phyloP scores from a whole-genome alignment of 2,329 filamentous ascomycete genomes.

The Coniella lustricola region DNA sequence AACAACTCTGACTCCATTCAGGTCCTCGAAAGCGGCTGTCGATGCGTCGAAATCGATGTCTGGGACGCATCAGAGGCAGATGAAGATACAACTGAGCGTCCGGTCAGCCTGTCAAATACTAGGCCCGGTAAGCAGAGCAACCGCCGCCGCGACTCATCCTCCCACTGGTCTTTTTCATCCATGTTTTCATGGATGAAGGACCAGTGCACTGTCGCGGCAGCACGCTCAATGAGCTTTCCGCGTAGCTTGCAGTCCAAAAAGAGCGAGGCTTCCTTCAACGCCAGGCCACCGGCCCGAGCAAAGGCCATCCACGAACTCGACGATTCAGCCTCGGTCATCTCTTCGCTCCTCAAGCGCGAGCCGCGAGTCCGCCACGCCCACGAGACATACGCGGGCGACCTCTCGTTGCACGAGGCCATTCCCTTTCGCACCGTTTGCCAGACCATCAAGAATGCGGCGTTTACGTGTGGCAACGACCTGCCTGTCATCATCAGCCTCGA shows the following conservation, averaged over 20 bases:
- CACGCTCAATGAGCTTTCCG: neutral
- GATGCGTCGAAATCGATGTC: constrained; percentile 92
- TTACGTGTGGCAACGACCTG: constrained; percentile 59
- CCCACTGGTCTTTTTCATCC: constrained; percentile 9
- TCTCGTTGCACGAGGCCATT: constrained; percentile 76
- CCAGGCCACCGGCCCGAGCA: constrained; percentile 2
- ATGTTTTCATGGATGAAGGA: constrained; percentile 20
- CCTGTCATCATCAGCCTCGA: constrained; percentile 90
- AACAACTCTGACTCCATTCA: neutral
- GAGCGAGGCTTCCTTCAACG: constrained; percentile 18
- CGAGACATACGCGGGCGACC: constrained; percentile 31
- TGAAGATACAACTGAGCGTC: constrained; percentile 26
- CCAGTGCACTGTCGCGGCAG: neutral
- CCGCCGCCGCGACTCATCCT: neutral
- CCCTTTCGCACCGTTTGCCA: constrained; percentile 81
- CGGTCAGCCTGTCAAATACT: constrained; percentile 23
- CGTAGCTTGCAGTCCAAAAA: neutral
- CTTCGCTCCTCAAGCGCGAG: constrained; percentile 41
- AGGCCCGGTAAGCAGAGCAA: constrained; percentile 22
- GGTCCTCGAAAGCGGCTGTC: constrained; percentile 61
- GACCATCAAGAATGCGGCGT: constrained; percentile 71
- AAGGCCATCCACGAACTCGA: constrained; percentile 3
- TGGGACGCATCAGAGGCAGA: constrained; percentile 61
- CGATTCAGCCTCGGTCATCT: constrained; percentile 9
- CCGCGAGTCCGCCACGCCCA: constrained; percentile 70